Conservation (phyloP, 2,329 filamentous ascomycete species). For the Sarocladium kiliense region DNA sequence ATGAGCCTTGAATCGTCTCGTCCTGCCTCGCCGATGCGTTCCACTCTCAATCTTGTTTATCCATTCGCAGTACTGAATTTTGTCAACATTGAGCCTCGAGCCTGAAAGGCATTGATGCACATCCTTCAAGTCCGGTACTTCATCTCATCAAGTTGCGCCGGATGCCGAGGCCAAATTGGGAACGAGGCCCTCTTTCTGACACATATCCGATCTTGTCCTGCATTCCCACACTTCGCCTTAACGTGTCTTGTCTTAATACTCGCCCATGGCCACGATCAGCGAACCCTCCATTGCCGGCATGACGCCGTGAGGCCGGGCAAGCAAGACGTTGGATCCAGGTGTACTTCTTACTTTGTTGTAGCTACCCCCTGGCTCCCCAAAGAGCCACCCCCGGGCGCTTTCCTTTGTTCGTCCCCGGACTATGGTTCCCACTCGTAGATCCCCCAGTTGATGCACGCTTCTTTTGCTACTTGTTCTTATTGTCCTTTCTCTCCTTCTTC, state of each 20-base stretch:
- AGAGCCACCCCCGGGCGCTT: constrained; percentile 1
- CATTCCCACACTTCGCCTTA: not conserved
- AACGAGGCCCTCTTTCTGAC: constrained; percentile 3
- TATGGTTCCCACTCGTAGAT: constrained; percentile 8
- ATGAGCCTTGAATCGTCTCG: constrained; percentile 1
- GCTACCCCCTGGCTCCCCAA: not conserved
- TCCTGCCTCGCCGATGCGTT: not conserved
- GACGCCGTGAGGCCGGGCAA: not conserved
- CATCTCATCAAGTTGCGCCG: constrained; percentile 3
- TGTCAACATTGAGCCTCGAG: not conserved
- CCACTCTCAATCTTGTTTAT: not conserved
- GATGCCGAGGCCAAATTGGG: not conserved
- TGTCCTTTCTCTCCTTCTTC: not conserved
- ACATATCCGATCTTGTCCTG: constrained; percentile 5
- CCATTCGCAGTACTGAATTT: not conserved
- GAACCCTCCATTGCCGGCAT: not conserved
- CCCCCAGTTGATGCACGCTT: constrained; percentile 8
- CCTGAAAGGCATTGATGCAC: not conserved
- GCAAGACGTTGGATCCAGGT: not conserved
- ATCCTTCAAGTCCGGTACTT: not conserved
- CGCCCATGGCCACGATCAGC: not conserved
- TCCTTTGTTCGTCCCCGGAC: constrained; percentile 8
- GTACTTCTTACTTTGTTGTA: not conserved
- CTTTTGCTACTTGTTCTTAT: not conserved
- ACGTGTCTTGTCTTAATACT: constrained; percentile 5